Percentiles rank a stretch among this genome's conserved stretches.
These are phyloP conservation scores for Curvularia lunata DNA, from an alignment of 2,329 filamentous ascomycete genomes.

Conservation along the genomic window DNA sequence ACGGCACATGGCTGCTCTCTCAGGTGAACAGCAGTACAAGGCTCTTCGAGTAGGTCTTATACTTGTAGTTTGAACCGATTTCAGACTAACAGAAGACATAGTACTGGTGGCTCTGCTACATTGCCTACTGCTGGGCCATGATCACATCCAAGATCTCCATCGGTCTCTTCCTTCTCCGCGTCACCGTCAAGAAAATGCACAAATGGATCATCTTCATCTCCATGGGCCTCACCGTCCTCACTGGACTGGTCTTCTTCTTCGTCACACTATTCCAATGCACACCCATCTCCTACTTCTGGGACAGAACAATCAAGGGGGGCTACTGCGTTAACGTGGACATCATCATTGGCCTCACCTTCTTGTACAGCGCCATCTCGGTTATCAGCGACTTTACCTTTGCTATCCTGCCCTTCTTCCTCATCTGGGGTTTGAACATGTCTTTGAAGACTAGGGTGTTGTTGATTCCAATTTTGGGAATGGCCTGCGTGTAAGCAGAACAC, in stretches of 20 bases:
- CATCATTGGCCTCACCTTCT: slow-evolving; percentile 53
- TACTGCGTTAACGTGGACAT: slow-evolving; percentile 52
- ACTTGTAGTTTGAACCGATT: background rate
- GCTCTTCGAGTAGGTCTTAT: slow-evolving; percentile 37
- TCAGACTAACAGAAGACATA: slow-evolving; percentile 13
- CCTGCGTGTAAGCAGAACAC: slow-evolving; percentile 53
- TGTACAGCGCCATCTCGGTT: slow-evolving; percentile 56
- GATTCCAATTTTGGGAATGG: slow-evolving; percentile 58
- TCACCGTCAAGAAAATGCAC: slow-evolving; percentile 38
- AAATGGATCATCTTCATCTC: slow-evolving; percentile 48
- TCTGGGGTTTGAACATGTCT: slow-evolving; percentile 60
- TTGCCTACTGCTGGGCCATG: slow-evolving; percentile 43
- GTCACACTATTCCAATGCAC: slow-evolving; percentile 59
- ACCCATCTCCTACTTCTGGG: slow-evolving; percentile 59
- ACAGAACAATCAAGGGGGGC: slow-evolving; percentile 47
- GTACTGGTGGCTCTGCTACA: slow-evolving; percentile 48
- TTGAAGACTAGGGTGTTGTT: slow-evolving; percentile 56
- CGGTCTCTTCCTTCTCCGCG: slow-evolving; percentile 44
- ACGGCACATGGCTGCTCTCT: slow-evolving; percentile 37
- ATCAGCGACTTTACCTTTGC: slow-evolving; percentile 59
- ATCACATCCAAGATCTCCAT: slow-evolving; percentile 45
- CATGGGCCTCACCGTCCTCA: slow-evolving; percentile 46
- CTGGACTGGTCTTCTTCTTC: slow-evolving; percentile 54
- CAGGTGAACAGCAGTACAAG: slow-evolving; percentile 29
- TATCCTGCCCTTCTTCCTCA: slow-evolving; percentile 58